Base-by-base conservation (phyloP, 208 protist genomes). In the Leishmania lainsoni region DNA sequence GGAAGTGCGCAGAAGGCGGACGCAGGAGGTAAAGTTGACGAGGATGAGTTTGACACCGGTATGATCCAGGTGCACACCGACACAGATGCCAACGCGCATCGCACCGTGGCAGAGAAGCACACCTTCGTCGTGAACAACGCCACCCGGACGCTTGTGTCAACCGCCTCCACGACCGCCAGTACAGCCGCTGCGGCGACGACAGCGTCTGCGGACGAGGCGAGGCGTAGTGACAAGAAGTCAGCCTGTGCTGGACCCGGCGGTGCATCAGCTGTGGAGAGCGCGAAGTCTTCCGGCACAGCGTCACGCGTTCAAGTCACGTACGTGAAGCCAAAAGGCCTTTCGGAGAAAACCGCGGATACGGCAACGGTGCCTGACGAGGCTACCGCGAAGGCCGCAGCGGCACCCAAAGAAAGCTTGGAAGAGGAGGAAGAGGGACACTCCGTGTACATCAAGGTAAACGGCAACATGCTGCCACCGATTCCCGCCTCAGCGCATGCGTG, bases 401-500 rank as follows among this genome's bases (percentile, higher is more conserved):
- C 39, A 22, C 22, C 39, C 8, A 48, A 68, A 17, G 26, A 22
- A 26, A n/a, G 68, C 45, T 54, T 39, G 22, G 48, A 29, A 29
- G 58, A 58, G n/a, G 75, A 54, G 29, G 70, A 72, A 54, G 58
- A 71, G 63, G 45, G 35, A 22, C 61, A 85, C 70, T 76, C 75
- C 10, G 66, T 83, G 8, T 74, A 79, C 65, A 77, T 83, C 49
- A 89, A 81, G 82, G 79, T 87, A 54, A 89, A 91, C 74, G 89
- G 83, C 54, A 83, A 80, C 5, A 51, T 49, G 16, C 80, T 91
- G 49, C 81, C 86, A 52, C 76, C 83, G 8, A 91, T 95, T 48
- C 92, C 92, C 39, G 83, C 85, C 29, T 73, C 83, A 26, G 93
- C 93, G 0, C 77, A 80, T 17, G 93, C 93, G 16, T 90, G 84